phyloP scores from a whole-genome alignment of 768 basidiomycete genomes.

The Leccinum disarticulatum region DNA sequence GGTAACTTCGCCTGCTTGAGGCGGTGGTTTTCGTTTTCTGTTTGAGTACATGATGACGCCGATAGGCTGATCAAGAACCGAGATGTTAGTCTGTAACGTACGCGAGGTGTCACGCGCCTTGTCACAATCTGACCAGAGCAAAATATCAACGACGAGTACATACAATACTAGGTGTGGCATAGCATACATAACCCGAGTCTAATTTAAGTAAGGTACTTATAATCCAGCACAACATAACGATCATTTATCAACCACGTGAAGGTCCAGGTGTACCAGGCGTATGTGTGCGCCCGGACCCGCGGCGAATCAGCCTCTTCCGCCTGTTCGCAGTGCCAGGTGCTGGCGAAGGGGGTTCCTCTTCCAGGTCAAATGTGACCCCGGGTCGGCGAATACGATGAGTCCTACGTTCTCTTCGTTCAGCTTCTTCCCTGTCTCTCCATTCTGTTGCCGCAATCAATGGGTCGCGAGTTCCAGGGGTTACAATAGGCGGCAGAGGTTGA shows the following conservation, averaged over 20 bases:
- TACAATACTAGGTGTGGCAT: conserved; percentile 29
- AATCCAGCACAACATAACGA: conserved; percentile 1
- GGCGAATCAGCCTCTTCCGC: conserved; percentile 31
- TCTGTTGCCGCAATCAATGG: conserved; percentile 61
- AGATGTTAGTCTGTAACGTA: conserved; percentile 14
- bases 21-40: conserved; percentile 11
- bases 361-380: conserved; percentile 66
- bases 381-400: conserved; percentile 48
- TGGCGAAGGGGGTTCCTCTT: conserved; percentile 50
- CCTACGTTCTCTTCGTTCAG: conserved; percentile 41
- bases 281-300: conserved; percentile 27
- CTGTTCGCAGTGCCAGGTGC: conserved; percentile 23
- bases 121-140: conserved; percentile 7
- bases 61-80: neutral
- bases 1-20: neutral
- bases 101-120: conserved; percentile 28
- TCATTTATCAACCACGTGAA: conserved; percentile 18
- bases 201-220: conserved; percentile 29
- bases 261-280: conserved; percentile 23
- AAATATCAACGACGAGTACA: conserved; percentile 19
- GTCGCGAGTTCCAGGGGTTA: conserved; percentile 62
- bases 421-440: conserved; percentile 70
- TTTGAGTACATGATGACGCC: conserved; percentile 22
- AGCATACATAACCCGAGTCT: conserved; percentile 28
- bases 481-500: conserved; percentile 39